Evolutionary conservation across 441 rosid species (phyloP).

Genomic region (Isatis lusitanica): DNA sequence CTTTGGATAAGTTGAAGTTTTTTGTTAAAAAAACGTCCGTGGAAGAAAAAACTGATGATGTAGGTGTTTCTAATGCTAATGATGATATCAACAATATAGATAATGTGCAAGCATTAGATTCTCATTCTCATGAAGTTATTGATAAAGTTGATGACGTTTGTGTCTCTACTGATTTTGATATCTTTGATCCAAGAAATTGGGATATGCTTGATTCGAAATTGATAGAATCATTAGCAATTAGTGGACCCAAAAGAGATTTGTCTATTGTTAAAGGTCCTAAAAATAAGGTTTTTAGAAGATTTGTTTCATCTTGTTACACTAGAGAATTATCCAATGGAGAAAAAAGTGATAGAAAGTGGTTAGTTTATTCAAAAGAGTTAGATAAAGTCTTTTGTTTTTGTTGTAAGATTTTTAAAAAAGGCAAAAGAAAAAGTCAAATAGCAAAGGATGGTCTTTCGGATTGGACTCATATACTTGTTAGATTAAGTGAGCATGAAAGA

Average conservation of each 20-base stretch:
- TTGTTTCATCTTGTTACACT: background rate
- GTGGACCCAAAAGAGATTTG: background rate
- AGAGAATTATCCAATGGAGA: background rate
- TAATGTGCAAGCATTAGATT: too few relatives aligned
- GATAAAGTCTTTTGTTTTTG: background rate
- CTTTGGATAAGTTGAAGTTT: too few relatives aligned
- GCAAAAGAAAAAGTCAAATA: background rate
- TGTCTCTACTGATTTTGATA: too few relatives aligned
- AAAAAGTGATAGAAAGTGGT: background rate
- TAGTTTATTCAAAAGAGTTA: background rate
- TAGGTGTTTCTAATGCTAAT: too few relatives aligned
- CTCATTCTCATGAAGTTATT: too few relatives aligned
- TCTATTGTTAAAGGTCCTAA: background rate
- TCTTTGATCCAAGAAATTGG: too few relatives aligned
- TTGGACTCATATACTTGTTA: background rate
- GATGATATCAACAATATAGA: too few relatives aligned
- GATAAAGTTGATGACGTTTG: too few relatives aligned
- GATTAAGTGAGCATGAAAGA: background rate
- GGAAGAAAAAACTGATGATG: too few relatives aligned
- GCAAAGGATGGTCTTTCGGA: background rate
- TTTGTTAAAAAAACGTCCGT: too few relatives aligned
- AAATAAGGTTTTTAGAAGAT: background rate
- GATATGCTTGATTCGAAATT: too few relatives aligned
- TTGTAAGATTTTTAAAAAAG: background rate
- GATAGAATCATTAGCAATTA: background rate